These are phyloP conservation scores for Cercospora zeae-maydis DNA, from an alignment of 2,329 filamentous ascomycete species.

Conservation along the genomic window DNA sequence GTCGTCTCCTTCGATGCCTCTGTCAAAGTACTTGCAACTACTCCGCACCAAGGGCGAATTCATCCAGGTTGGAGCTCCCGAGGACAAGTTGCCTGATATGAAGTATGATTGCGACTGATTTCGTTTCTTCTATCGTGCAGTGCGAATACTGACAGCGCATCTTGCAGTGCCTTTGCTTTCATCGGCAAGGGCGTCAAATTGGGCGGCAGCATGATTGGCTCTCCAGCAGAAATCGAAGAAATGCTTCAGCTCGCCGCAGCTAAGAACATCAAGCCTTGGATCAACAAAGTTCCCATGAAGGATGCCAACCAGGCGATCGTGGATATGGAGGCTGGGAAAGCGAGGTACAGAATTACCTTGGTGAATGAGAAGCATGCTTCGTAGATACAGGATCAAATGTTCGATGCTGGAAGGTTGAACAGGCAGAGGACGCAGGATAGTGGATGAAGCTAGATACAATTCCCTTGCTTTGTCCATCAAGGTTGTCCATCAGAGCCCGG, in stretches of 20 bases:
- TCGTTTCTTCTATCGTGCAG: conserved; percentile 53
- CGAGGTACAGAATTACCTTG: conserved; percentile 40
- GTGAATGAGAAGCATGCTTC: conserved; percentile 21
- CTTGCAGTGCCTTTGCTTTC: conserved; percentile 52
- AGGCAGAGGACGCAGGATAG: background rate
- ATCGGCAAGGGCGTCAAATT: conserved; percentile 54
- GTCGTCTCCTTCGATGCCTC: conserved; percentile 58
- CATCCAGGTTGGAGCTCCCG: conserved; percentile 65
- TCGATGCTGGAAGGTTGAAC: background rate
- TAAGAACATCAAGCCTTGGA: conserved; percentile 57
- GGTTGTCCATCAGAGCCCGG: background rate
- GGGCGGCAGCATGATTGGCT: conserved; percentile 48
- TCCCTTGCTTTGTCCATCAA: background rate
- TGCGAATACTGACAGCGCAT: conserved; percentile 32
- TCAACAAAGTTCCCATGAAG: conserved; percentile 59
- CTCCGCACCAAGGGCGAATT: conserved; percentile 59
- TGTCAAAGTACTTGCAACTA: conserved; percentile 59
- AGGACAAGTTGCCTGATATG: conserved; percentile 54
- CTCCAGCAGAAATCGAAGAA: conserved; percentile 57
- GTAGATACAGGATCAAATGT: background rate
- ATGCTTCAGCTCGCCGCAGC: conserved; percentile 61
- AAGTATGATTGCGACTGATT: conserved; percentile 34
- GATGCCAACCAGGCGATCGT: conserved; percentile 57
- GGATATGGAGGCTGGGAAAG: conserved; percentile 57
- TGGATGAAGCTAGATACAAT: background rate